Conservation (phyloP, 2,329 filamentous ascomycete genomes). For the Setomelanomma holmii region DNA sequence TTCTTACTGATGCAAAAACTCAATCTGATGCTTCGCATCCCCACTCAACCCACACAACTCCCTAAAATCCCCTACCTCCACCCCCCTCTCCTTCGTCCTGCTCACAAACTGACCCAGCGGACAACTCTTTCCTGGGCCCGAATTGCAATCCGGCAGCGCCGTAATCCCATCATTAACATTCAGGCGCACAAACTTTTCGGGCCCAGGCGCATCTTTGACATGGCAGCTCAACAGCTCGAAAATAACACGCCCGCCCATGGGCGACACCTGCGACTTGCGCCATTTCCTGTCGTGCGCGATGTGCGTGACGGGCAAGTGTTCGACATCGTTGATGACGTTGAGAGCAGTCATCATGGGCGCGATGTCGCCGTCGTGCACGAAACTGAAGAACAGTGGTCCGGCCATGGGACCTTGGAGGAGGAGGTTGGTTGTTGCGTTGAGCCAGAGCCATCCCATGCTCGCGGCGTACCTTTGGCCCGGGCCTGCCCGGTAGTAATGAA, state of each 20-base stretch:
- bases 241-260: conserved; percentile 64
- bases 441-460: conserved; percentile 64
- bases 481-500: conserved; percentile 66
- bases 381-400: conserved; percentile 63
- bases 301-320: conserved; percentile 57
- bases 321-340: conserved; percentile 55
- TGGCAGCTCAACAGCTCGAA: conserved; percentile 60
- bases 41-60: conserved; percentile 56
- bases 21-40: conserved; percentile 52
- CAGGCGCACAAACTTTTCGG: conserved; percentile 55
- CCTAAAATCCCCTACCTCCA: conserved; percentile 57
- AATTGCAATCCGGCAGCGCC: conserved; percentile 55
- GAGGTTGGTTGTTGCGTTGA: conserved; percentile 63
- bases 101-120: conserved; percentile 53
- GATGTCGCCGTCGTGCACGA: conserved; percentile 67
- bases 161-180: conserved; percentile 66
- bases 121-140: conserved; percentile 58
- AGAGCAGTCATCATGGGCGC: conserved; percentile 62
- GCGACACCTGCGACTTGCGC: conserved; percentile 63
- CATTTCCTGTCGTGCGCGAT: conserved; percentile 56
- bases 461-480: conserved; percentile 62
- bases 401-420: conserved; percentile 52
- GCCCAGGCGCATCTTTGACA: background rate
- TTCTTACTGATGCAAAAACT: conserved; percentile 57
- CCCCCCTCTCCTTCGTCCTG: conserved; percentile 50